These are phyloP conservation scores for Comarum palustre DNA, from an alignment of 306 rosid genomes.

Conservation along the genomic window DNA sequence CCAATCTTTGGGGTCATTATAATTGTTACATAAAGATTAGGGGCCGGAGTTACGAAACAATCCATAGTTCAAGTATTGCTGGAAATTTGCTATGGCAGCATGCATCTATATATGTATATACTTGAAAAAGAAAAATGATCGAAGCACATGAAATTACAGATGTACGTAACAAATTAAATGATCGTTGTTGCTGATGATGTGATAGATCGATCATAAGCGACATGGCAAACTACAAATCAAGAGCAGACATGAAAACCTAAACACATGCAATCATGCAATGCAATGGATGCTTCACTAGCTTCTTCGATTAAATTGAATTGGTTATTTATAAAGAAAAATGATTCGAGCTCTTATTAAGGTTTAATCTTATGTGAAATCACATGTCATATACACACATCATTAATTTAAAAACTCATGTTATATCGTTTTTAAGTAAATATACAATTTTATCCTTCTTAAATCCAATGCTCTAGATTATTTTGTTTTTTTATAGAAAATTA, in stretches of 20 bases:
- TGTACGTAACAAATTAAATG: background rate
- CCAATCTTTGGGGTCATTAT: background rate
- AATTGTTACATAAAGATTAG: background rate
- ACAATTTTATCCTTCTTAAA: no score
- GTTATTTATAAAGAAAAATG: no score
- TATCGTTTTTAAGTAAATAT: no score
- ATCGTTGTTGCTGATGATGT: background rate
- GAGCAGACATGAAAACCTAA: background rate
- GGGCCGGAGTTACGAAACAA: constrained; percentile 8
- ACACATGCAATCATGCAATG: constrained; percentile 7
- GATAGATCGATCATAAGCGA: background rate
- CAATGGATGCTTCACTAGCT: background rate
- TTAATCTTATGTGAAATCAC: no score
- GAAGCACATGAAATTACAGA: background rate
- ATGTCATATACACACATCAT: no score
- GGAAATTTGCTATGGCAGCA: background rate
- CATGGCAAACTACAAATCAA: background rate
- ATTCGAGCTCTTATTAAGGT: no score
- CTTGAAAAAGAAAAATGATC: background rate
- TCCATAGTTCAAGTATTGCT: constrained; percentile 3
- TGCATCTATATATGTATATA: background rate
- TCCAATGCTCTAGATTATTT: no score
- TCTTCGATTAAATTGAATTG: background rate
- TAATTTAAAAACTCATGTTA: no score
- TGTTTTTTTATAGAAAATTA: no score